Evolutionary conservation across 139 green algal species (phyloP).

Genomic region (Edaphochlamys debaryana): DNA sequence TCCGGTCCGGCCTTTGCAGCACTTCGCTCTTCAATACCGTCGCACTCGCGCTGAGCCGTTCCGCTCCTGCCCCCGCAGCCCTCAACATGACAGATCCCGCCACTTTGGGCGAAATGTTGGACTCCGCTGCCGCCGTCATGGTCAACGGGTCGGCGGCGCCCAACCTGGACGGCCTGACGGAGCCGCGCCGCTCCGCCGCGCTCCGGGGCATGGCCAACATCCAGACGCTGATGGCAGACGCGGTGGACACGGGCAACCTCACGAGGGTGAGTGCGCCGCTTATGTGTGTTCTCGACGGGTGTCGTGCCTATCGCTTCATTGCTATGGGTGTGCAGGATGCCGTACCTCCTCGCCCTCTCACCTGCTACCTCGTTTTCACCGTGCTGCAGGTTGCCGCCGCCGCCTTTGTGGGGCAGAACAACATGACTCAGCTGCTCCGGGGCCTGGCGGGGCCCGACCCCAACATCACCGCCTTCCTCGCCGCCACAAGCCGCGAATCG

Average conservation of each 20-base stretch:
- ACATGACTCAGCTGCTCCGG: conserved; percentile 6
- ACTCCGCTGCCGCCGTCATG: not conserved
- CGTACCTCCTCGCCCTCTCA: no score
- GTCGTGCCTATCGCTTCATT: no score
- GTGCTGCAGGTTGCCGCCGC: conserved; percentile 17
- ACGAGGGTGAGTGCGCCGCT: not conserved
- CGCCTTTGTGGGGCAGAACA: conserved; percentile 6
- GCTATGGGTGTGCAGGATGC: no score
- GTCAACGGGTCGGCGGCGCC: not conserved
- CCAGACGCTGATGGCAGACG: not conserved
- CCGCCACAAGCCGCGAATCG: not conserved
- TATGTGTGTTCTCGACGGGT: no score
- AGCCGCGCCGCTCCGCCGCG: not conserved
- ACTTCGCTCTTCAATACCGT: no score
- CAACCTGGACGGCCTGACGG: not conserved
- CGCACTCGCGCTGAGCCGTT: no score
- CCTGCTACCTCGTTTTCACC: no score
- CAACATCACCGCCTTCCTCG: conserved; percentile 22
- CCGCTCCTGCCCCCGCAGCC: no score
- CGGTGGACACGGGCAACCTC: conserved; percentile 6
- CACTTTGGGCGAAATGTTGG: not conserved
- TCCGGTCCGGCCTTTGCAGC: no score
- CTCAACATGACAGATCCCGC: no score
- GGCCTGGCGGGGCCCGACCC: not conserved
- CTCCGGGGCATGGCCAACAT: conserved; percentile 21